A percentile compares a stretch with the other conserved stretches of the same genome.
Evolutionary conservation across 1,284 basidiomycete genomes (phyloP).

Genomic region (Garcileccinum viscosum): DNA sequence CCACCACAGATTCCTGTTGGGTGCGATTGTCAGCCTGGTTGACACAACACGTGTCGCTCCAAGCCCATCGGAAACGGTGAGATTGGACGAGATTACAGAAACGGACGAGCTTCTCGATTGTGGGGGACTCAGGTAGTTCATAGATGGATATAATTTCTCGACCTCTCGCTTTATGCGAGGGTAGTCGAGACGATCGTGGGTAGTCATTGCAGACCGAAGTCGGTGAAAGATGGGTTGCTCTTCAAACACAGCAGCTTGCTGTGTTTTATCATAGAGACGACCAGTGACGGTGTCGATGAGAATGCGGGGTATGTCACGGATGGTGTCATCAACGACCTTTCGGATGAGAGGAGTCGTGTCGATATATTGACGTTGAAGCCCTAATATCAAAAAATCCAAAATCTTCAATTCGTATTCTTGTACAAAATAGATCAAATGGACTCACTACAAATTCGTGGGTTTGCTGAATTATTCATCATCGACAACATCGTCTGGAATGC

Average conservation of each 20-base stretch:
- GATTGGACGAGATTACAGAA: conserved; percentile 11
- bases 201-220: neutral
- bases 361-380: neutral
- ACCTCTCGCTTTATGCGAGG: conserved; percentile 14
- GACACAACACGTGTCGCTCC: conserved; percentile 11
- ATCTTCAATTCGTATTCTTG: neutral
- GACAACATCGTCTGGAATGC: conserved; percentile 6
- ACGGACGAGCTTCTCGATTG: conserved; percentile 1
- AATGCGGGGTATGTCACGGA: conserved; percentile 2
- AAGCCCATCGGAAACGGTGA: conserved; percentile 10
- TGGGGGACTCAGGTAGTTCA: neutral
- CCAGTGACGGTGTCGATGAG: conserved; percentile 1
- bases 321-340: neutral
- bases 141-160: conserved; percentile 6
- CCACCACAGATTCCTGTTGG: conserved; percentile 9
- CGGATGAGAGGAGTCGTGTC: neutral
- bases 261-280: neutral
- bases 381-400: neutral
- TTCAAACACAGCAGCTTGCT: neutral
- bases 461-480: conserved; percentile 1
- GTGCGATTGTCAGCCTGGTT: neutral
- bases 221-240: neutral
- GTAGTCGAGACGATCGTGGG: neutral
- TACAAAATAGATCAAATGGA: neutral
- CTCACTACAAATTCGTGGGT: neutral